A percentile compares a stretch with the other conserved stretches of the same genome.
Conservation (phyloP, 352 stramenopile genomes). For the Phytophthora quininea region DNA sequence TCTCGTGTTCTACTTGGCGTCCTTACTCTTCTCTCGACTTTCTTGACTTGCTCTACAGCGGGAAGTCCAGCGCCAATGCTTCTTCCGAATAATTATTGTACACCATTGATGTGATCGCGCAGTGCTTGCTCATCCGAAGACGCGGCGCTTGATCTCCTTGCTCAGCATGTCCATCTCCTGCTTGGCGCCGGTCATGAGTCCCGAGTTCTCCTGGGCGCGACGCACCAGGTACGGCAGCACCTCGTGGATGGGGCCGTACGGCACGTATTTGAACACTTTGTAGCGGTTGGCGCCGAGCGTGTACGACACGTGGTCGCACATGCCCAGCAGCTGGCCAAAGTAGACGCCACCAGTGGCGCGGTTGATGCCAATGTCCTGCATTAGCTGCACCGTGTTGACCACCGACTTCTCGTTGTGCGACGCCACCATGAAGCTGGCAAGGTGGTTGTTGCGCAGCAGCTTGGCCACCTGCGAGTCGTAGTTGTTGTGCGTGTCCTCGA, state of each 20-base stretch:
- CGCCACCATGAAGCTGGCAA: slow-evolving; percentile 97
- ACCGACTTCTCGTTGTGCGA: slow-evolving; percentile 97
- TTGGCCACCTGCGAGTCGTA: slow-evolving; percentile 94
- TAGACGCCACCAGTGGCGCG: slow-evolving; percentile 78
- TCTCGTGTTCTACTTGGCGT: not conserved
- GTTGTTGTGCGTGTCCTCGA: slow-evolving; percentile 94
- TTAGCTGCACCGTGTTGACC: slow-evolving; percentile 91
- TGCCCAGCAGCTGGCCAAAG: slow-evolving; percentile 98
- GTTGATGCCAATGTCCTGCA: slow-evolving; percentile 90
- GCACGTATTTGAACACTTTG: slow-evolving; percentile 98
- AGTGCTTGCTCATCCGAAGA: slow-evolving; percentile 31
- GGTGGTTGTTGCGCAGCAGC: slow-evolving; percentile 85
- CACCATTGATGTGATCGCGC: slow-evolving; percentile 12
- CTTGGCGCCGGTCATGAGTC: slow-evolving; percentile 83
- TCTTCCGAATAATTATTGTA: slow-evolving; percentile 25
- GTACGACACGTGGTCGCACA: slow-evolving; percentile 98
- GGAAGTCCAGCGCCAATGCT: slow-evolving; percentile 23
- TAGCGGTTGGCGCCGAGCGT: slow-evolving; percentile 93
- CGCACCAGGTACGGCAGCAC: slow-evolving; percentile 98
- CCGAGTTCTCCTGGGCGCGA: slow-evolving; percentile 96
- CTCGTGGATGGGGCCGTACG: slow-evolving; percentile 96
- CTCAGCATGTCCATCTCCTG: slow-evolving; percentile 79
- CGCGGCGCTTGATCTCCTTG: slow-evolving; percentile 71
- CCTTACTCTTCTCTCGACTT: not conserved
- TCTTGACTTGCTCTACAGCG: not conserved